These are phyloP conservation scores for Ceratocystis cacaofunesta DNA, from an alignment of 2,329 filamentous ascomycete species.

Conservation along the genomic window DNA sequence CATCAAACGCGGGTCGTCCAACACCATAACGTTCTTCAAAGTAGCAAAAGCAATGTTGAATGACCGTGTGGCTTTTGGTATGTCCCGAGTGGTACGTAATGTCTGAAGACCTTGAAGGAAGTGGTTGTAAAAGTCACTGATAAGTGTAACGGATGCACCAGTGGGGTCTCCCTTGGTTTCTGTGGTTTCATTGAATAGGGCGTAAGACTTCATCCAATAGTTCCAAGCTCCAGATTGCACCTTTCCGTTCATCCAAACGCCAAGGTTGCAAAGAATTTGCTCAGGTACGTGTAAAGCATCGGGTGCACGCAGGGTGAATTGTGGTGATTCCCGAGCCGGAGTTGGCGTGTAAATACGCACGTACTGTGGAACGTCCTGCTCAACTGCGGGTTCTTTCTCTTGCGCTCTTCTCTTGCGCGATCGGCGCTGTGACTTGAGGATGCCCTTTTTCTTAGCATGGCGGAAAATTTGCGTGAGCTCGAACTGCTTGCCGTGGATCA, in stretches of 20 bases:
- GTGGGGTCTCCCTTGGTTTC: conserved; percentile 14
- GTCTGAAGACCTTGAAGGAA: conserved; percentile 14
- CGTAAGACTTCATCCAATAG: conserved; percentile 7
- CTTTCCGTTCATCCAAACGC: conserved; percentile 12
- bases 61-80: conserved; percentile 9
- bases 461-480: conserved; percentile 16
- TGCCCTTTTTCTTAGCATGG: conserved; percentile 17
- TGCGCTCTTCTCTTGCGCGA: conserved; percentile 13
- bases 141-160: conserved; percentile 14
- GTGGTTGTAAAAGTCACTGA: conserved; percentile 17
- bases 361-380: conserved; percentile 14
- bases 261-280: conserved; percentile 13
- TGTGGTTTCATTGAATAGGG: conserved; percentile 7
- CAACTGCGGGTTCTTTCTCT: conserved; percentile 1
- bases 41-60: conserved; percentile 17
- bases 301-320: conserved; percentile 10
- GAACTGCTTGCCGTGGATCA: conserved; percentile 15
- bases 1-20: conserved; percentile 16
- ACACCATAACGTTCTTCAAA: conserved; percentile 11
- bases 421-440: conserved; percentile 14
- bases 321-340: conserved; percentile 8
- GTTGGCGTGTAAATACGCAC: conserved; percentile 14
- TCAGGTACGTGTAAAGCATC: conserved; percentile 14
- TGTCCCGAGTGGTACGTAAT: conserved; percentile 5
- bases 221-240: conserved; percentile 14